phyloP scores from a whole-genome alignment of 257 asterid genomes.

The Nyctanthes arbortristis region DNA sequence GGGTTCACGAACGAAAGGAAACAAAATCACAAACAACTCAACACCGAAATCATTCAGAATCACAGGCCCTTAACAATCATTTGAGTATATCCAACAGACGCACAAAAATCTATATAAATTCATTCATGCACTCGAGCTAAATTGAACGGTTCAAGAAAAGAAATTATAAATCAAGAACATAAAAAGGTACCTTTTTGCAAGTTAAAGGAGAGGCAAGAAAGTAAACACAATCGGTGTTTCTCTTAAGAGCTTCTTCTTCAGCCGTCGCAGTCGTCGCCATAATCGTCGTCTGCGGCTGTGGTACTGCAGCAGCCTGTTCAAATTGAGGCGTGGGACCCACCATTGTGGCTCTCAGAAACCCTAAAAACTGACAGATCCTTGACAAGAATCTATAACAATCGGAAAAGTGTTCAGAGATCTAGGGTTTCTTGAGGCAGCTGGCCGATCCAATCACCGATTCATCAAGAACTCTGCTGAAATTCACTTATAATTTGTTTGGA shows the following conservation, averaged over 20 bases:
- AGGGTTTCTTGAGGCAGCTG: no score
- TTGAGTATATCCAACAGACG: neutral
- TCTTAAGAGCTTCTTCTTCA: constrained; percentile 58
- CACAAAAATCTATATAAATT: neutral
- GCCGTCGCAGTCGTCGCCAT: no score
- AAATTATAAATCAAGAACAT: neutral
- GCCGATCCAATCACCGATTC: no score
- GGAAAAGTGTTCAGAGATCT: no score
- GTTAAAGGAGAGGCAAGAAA: constrained; percentile 70
- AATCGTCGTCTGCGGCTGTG: constrained; percentile 16
- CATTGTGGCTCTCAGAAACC: neutral
- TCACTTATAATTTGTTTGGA: no score
- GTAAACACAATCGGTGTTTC: constrained; percentile 70
- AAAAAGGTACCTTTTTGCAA: constrained; percentile 52
- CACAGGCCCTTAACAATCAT: neutral
- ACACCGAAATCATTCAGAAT: neutral
- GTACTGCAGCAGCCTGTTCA: constrained; percentile 8
- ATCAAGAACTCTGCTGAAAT: no score
- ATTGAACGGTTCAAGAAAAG: no score
- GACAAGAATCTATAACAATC: no score
- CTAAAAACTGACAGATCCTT: neutral
- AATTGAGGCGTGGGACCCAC: neutral
- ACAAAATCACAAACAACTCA: neutral
- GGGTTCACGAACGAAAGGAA: neutral
- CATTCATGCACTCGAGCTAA: neutral